These are phyloP conservation scores for Paramecium octaurelia DNA, from an alignment of 73 alveolate genomes.

Conservation along the genomic window DNA sequence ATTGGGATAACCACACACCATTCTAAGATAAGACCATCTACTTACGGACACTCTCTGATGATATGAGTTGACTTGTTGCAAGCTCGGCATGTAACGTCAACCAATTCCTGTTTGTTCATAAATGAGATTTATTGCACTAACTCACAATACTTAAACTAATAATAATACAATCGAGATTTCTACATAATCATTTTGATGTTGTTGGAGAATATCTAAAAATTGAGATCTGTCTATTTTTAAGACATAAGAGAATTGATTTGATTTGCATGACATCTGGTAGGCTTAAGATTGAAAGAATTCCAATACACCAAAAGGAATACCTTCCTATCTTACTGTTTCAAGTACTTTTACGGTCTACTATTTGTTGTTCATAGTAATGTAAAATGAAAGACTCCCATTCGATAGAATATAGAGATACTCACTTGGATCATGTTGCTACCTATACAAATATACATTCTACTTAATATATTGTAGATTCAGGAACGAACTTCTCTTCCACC, in stretches of 20 bases:
- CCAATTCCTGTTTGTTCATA: neutral
- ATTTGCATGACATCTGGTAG: neutral
- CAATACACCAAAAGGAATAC: constrained; percentile 19
- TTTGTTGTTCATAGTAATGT: neutral
- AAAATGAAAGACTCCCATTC: neutral
- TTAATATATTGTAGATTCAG: neutral
- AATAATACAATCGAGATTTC: neutral
- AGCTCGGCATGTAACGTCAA: neutral
- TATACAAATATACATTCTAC: neutral
- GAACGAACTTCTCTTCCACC: constrained; percentile 22
- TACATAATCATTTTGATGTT: constrained; percentile 23
- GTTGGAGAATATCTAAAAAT: neutral
- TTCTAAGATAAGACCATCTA: neutral
- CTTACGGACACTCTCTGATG: constrained; percentile 25
- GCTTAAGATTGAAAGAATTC: constrained; percentile 12
- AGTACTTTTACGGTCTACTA: neutral
- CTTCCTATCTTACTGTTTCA: neutral
- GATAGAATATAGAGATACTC: neutral
- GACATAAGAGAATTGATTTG: constrained; percentile 9
- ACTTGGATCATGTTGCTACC: neutral
- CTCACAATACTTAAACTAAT: constrained; percentile 1
- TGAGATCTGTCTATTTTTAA: neutral
- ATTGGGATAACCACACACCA: constrained; percentile 46
- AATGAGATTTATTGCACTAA: constrained; percentile 11
- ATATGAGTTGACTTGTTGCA: neutral